Percentiles rank a stretch among this genome's conserved stretches.
Evolutionary conservation across 2,329 filamentous ascomycete genomes (phyloP).

Genomic region (Chaetomium sp.): DNA sequence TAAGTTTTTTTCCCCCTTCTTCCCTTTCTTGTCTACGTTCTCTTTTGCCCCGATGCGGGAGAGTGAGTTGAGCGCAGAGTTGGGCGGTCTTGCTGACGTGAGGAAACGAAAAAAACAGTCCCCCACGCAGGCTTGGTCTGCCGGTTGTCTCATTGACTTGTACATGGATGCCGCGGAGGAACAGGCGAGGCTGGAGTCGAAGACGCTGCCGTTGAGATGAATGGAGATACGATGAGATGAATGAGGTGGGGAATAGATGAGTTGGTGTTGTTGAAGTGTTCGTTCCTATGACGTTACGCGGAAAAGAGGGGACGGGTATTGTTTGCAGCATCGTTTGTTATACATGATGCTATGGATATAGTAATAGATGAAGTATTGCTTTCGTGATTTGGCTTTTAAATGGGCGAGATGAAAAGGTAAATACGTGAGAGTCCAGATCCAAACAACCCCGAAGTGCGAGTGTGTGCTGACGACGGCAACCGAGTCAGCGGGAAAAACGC

Average conservation of each 20-base stretch:
- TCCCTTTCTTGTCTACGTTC: neutral
- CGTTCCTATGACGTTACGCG: neutral
- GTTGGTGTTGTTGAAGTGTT: neutral
- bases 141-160: constrained; percentile 89
- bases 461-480: too few relatives aligned
- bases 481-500: too few relatives aligned
- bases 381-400: neutral
- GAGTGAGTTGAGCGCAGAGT: too few relatives aligned
- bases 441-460: too few relatives aligned
- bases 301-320: neutral
- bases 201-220: constrained; percentile 36
- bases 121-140: constrained; percentile 95
- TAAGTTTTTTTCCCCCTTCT: constrained; percentile 49
- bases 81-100: constrained; percentile 24
- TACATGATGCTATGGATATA: constrained; percentile 3
- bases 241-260: constrained; percentile 15
- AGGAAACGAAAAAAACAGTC: constrained; percentile 54
- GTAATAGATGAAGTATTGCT: neutral
- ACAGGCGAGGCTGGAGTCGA: constrained; percentile 40
- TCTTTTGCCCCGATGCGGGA: neutral
- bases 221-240: neutral
- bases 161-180: constrained; percentile 83
- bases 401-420: neutral
- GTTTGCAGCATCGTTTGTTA: neutral
- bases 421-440: too few relatives aligned